phyloP scores from a whole-genome alignment of 352 stramenopile genomes.

The Globisporangium spiculum region DNA sequence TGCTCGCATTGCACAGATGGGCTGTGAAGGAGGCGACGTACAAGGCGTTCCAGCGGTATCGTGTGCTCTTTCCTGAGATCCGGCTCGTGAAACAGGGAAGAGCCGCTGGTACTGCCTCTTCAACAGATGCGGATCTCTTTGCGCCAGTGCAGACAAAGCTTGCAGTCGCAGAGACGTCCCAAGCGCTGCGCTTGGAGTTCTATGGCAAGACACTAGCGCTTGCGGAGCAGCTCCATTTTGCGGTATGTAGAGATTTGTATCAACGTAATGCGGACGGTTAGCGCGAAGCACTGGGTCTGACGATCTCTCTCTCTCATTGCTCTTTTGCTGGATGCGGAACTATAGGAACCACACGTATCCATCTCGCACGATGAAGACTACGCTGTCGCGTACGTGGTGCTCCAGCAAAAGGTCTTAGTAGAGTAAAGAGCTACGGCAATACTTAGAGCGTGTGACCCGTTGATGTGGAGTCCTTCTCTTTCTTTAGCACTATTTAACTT shows the following conservation, averaged over 20 bases:
- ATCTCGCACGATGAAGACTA: slow-evolving; percentile 85
- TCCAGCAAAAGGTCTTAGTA: slow-evolving; percentile 32
- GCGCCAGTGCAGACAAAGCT: slow-evolving; percentile 27
- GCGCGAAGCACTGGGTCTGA: no score
- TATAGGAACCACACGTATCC: slow-evolving; percentile 60
- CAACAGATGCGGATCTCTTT: not conserved
- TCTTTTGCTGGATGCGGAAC: not conserved
- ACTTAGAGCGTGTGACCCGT: no score
- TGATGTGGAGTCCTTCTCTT: no score
- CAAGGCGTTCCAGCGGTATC: slow-evolving; percentile 81
- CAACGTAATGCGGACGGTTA: not conserved
- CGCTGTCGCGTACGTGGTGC: slow-evolving; percentile 72
- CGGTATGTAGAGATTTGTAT: slow-evolving; percentile 36
- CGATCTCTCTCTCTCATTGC: no score
- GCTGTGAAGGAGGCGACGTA: slow-evolving; percentile 80
- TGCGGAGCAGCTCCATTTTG: slow-evolving; percentile 45
- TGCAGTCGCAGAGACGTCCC: slow-evolving; percentile 27
- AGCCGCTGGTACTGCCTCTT: not conserved
- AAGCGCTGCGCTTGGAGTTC: slow-evolving; percentile 53
- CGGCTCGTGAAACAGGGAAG: slow-evolving; percentile 18
- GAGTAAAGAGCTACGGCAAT: not conserved
- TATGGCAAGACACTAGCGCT: slow-evolving; percentile 52
- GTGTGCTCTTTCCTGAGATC: slow-evolving; percentile 80
- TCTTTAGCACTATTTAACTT: not conserved
- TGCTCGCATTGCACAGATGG: slow-evolving; percentile 33